Conservation (phyloP, 2,329 filamentous ascomycete genomes). For the Phialophora chinensis region DNA sequence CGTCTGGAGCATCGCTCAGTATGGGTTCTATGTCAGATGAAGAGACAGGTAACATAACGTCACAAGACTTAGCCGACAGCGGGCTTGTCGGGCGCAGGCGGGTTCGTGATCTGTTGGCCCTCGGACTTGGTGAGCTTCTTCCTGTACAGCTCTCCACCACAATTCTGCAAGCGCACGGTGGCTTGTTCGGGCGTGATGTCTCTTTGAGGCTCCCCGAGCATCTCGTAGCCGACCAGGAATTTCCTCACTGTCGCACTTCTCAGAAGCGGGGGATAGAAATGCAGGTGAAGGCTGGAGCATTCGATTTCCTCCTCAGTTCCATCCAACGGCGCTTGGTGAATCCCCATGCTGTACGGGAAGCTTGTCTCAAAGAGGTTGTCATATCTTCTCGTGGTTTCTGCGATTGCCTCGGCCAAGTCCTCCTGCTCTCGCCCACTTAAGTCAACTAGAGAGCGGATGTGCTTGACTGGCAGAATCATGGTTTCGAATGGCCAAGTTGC, state of each 20-base stretch:
- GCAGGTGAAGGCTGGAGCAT: slow-evolving; percentile 89
- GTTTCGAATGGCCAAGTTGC: slow-evolving; percentile 97
- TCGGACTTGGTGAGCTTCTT: slow-evolving; percentile 56
- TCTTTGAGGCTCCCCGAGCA: slow-evolving; percentile 96
- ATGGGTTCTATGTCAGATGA: slow-evolving; percentile 67
- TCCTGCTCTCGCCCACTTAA: slow-evolving; percentile 72
- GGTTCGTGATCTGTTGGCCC: slow-evolving; percentile 27
- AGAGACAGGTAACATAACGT: neutral
- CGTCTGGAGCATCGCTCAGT: slow-evolving; percentile 70
- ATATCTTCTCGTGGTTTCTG: slow-evolving; percentile 87
- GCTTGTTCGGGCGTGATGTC: slow-evolving; percentile 98
- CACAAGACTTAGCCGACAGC: neutral
- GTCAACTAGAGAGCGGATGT: slow-evolving; percentile 85
- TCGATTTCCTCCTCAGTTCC: slow-evolving; percentile 83
- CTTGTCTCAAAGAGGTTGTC: slow-evolving; percentile 97
- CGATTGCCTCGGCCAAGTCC: slow-evolving; percentile 80
- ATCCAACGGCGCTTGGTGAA: slow-evolving; percentile 91
- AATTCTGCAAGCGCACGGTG: slow-evolving; percentile 74
- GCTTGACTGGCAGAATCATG: slow-evolving; percentile 82
- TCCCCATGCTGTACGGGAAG: slow-evolving; percentile 96
- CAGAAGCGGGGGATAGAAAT: slow-evolving; percentile 94
- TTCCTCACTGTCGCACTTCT: slow-evolving; percentile 93
- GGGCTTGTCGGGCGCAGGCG: slow-evolving; percentile 29
- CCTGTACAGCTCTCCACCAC: slow-evolving; percentile 83
- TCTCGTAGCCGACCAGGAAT: slow-evolving; percentile 94